phyloP scores from a whole-genome alignment of 1,284 basidiomycete species.

The Leccinum olivaceoglutinosum region DNA sequence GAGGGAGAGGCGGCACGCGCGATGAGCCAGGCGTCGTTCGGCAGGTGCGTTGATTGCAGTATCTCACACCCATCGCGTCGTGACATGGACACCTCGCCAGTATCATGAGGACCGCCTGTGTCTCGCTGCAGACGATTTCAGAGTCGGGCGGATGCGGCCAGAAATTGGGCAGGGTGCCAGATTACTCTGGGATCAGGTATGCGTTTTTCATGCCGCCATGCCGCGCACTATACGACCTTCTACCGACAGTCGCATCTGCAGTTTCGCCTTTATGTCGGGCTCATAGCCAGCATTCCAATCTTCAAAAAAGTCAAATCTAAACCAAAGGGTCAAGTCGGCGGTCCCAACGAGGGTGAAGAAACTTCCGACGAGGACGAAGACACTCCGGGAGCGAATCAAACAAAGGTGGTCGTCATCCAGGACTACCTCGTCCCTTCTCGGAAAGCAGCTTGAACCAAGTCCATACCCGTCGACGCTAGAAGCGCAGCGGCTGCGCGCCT shows the following conservation, averaged over 20 bases:
- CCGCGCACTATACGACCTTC: background rate
- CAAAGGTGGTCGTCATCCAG: constrained; percentile 20
- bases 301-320: constrained; percentile 22
- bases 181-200: constrained; percentile 44
- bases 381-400: constrained; percentile 18
- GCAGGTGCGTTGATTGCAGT: constrained; percentile 27
- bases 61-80: background rate
- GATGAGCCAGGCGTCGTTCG: constrained; percentile 22
- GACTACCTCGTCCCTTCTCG: constrained; percentile 29
- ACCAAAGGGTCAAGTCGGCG: constrained; percentile 17
- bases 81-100: background rate
- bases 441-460: constrained; percentile 26
- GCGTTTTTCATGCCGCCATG: background rate
- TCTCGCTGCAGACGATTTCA: constrained; percentile 42
- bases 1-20: constrained; percentile 33
- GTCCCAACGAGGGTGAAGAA: constrained; percentile 19
- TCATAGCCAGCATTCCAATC: constrained; percentile 23
- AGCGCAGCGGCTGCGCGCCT: constrained; percentile 27
- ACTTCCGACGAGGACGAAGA: constrained; percentile 25
- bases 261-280: constrained; percentile 26
- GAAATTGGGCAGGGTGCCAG: constrained; percentile 30
- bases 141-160: constrained; percentile 37
- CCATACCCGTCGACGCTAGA: constrained; percentile 12
- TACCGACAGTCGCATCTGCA: constrained; percentile 7
- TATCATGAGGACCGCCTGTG: constrained; percentile 34